Percentiles rank a stretch among this genome's conserved stretches.
These are phyloP conservation scores for Amphibolis antarctica DNA, from an alignment of 106 monocot species.

Conservation along the genomic window DNA sequence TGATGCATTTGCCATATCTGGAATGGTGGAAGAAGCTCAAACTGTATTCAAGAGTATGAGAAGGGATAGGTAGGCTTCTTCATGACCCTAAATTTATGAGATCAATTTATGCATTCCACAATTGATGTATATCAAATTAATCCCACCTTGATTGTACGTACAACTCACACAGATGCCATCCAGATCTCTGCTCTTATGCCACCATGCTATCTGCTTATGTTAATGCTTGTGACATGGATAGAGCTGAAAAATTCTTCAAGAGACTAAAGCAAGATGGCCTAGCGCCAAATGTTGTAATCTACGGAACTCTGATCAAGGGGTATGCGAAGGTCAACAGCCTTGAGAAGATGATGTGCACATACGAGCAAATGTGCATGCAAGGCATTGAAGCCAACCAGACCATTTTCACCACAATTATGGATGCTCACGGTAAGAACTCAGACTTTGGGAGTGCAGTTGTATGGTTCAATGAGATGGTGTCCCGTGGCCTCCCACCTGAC, in stretches of 20 bases:
- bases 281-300: conserved; percentile 69
- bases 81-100: background rate
- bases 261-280: conserved; percentile 77
- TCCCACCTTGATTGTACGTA: background rate
- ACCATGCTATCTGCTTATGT: conserved; percentile 90
- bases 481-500: conserved; percentile 61
- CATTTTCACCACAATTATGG: conserved; percentile 91
- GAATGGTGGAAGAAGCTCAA: conserved; percentile 80
- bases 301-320: conserved; percentile 93
- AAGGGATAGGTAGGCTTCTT: conserved; percentile 49
- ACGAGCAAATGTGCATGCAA: conserved; percentile 66
- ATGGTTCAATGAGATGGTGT: conserved; percentile 87
- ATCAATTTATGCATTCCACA: background rate
- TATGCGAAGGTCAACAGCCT: conserved; percentile 71
- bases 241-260: conserved; percentile 87
- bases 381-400: conserved; percentile 83
- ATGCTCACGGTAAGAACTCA: conserved; percentile 72
- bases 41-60: conserved; percentile 93
- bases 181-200: conserved; percentile 83
- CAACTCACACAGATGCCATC: conserved; percentile 40
- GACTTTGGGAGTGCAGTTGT: conserved; percentile 70
- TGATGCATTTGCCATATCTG: conserved; percentile 37
- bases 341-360: conserved; percentile 67
- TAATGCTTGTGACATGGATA: conserved; percentile 85
- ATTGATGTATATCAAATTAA: background rate